A percentile compares a stretch with the other conserved stretches of the same genome.
These are phyloP conservation scores for Aureobasidium sp. DNA, from an alignment of 2,329 filamentous ascomycete genomes.

Conservation along the genomic window DNA sequence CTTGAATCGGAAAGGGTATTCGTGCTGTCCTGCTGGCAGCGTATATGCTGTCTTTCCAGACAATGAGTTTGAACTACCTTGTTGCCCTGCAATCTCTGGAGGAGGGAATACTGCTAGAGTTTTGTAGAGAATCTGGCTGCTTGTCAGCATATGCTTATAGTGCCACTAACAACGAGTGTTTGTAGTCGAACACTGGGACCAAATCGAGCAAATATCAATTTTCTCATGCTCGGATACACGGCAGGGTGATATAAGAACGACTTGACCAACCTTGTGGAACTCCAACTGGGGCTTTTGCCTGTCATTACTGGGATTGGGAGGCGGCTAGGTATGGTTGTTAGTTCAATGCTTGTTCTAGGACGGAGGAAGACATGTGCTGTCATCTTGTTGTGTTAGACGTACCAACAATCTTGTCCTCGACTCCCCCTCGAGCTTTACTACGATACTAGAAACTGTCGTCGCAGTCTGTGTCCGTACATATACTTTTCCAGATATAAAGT, in stretches of 20 bases:
- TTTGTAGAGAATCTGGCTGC: slow-evolving; percentile 61
- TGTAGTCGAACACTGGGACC: not conserved
- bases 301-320: slow-evolving; percentile 33
- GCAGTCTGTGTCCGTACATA: slow-evolving; percentile 38
- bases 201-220: too few species aligned
- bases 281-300: slow-evolving; percentile 43
- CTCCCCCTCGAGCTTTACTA: slow-evolving; percentile 80
- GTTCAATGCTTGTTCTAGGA: not conserved
- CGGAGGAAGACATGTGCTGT: not conserved
- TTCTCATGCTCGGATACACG: not conserved
- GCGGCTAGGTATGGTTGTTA: slow-evolving; percentile 30
- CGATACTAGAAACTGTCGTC: slow-evolving; percentile 48
- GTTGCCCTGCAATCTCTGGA: slow-evolving; percentile 25
- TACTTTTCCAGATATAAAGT: slow-evolving; percentile 57
- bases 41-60: slow-evolving; percentile 43
- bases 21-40: slow-evolving; percentile 62
- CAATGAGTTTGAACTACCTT: not conserved
- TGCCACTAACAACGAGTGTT: not conserved
- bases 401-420: slow-evolving; percentile 44
- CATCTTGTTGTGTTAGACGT: not conserved
- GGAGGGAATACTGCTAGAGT: slow-evolving; percentile 66
- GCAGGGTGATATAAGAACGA: not conserved
- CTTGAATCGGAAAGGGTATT: slow-evolving; percentile 74
- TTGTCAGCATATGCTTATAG: not conserved
- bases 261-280: slow-evolving; percentile 41